A percentile compares a stretch with the other conserved stretches of the same genome.
These are phyloP conservation scores for Amylocarpus encephaloides DNA, from an alignment of 2,329 filamentous ascomycete genomes.

Conservation along the genomic window DNA sequence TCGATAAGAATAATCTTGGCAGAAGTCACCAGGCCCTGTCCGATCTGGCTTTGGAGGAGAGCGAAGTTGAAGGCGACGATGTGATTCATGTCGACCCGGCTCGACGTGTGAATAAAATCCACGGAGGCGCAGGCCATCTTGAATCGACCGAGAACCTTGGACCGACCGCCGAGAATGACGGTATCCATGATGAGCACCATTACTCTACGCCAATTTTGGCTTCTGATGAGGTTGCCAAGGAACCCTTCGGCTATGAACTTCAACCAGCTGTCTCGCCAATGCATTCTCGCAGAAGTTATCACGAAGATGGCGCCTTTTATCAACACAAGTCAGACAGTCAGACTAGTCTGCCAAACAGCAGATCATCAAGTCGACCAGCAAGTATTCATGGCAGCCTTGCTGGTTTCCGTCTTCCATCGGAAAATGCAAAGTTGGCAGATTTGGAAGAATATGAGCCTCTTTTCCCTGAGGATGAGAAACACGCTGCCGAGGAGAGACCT, in stretches of 20 bases:
- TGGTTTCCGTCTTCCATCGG: slow-evolving; percentile 36
- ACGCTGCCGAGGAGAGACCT: slow-evolving; percentile 39
- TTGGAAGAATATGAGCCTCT: slow-evolving; percentile 93
- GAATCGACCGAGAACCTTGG: slow-evolving; percentile 46
- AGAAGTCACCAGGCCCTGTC: slow-evolving; percentile 30
- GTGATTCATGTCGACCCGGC: slow-evolving; percentile 71
- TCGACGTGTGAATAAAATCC: slow-evolving; percentile 39
- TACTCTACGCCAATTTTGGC: slow-evolving; percentile 79
- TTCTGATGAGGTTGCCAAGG: slow-evolving; percentile 76
- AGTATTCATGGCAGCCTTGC: slow-evolving; percentile 54
- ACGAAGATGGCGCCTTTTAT: slow-evolving; percentile 45
- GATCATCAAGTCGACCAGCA: slow-evolving; percentile 54
- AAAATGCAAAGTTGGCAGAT: slow-evolving; percentile 70
- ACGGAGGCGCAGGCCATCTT: slow-evolving; percentile 34
- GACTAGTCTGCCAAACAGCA: slow-evolving; percentile 38
- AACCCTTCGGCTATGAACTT: slow-evolving; percentile 59
- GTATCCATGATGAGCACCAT: slow-evolving; percentile 51
- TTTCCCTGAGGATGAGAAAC: slow-evolving; percentile 71
- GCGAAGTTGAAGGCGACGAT: slow-evolving; percentile 45
- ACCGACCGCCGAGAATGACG: slow-evolving; percentile 37
- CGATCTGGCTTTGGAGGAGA: slow-evolving; percentile 36
- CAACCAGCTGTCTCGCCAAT: slow-evolving; percentile 78
- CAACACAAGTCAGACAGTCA: slow-evolving; percentile 41
- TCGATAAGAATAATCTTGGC: slow-evolving; percentile 34
- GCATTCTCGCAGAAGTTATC: slow-evolving; percentile 54